These are phyloP conservation scores for Lasiosphaeris hirsuta DNA, from an alignment of 495 filamentous ascomycete species.

Conservation along the genomic window DNA sequence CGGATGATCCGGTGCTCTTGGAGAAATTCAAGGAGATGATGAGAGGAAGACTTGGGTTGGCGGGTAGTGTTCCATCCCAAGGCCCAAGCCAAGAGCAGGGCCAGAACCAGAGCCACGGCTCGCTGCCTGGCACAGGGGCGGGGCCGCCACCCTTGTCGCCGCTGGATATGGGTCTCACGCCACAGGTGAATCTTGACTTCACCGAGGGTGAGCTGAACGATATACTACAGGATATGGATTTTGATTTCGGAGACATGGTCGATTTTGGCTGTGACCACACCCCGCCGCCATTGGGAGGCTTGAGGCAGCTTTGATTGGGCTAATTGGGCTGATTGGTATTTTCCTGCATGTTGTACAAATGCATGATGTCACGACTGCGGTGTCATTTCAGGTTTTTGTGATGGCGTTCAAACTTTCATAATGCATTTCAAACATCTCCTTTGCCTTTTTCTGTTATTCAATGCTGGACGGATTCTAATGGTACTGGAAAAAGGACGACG, in stretches of 20 bases:
- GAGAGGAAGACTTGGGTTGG: conserved; percentile 14
- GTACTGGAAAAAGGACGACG: no score
- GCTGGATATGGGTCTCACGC: conserved; percentile 14
- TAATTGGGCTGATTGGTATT: no score
- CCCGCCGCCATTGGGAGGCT: no score
- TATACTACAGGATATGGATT: conserved; percentile 36
- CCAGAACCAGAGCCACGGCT: conserved; percentile 2
- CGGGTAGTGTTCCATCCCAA: not conserved
- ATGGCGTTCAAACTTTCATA: no score
- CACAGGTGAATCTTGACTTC: conserved; percentile 32
- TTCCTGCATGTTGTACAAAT: no score
- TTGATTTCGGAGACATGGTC: conserved; percentile 28
- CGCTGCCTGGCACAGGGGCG: not conserved
- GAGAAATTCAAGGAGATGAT: conserved; percentile 47
- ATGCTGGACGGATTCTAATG: no score
- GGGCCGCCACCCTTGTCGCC: conserved; percentile 1
- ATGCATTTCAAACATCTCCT: no score
- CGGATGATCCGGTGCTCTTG: conserved; percentile 47
- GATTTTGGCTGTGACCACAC: no score
- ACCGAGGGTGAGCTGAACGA: conserved; percentile 38
- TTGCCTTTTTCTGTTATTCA: no score
- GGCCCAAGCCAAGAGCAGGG: not conserved
- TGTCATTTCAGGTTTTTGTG: no score
- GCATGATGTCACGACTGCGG: no score
- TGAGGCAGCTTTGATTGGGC: no score